Conservation (phyloP, 441 rosid genomes). For the Corymbia citriodora region DNA sequence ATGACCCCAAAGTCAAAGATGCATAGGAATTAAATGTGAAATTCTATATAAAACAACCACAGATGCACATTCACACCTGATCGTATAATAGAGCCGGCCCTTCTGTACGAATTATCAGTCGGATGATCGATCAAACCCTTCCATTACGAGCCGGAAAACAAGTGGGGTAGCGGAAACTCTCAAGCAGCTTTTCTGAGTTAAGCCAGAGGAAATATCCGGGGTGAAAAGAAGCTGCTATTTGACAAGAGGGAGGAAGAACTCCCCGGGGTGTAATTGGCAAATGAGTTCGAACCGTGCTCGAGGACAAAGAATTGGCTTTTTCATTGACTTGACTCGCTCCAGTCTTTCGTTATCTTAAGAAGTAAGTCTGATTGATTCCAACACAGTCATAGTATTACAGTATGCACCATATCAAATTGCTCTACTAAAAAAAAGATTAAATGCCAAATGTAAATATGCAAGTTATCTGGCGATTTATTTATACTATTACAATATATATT, state of each 20-base stretch:
- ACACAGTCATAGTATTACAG: not conserved
- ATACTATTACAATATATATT: too few species aligned
- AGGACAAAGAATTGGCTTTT: too few species aligned
- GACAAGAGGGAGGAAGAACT: not conserved
- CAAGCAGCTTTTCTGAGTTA: not conserved
- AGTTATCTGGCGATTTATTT: too few species aligned
- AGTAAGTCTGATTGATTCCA: too few species aligned
- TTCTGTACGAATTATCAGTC: not conserved
- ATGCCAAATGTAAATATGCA: not conserved
- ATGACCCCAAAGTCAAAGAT: not conserved
- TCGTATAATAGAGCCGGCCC: not conserved
- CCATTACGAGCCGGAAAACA: not conserved
- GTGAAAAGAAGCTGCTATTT: not conserved
- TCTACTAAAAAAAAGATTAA: not conserved
- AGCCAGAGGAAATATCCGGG: not conserved
- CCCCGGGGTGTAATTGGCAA: not conserved
- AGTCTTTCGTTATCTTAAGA: too few species aligned
- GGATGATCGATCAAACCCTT: not conserved
- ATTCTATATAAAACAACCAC: not conserved
- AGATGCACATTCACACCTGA: not conserved
- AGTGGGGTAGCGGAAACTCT: too few species aligned
- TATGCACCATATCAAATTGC: not conserved
- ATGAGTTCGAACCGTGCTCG: too few species aligned
- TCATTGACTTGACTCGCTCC: too few species aligned
- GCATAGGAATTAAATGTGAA: not conserved